Evolutionary conservation across 495 filamentous ascomycete genomes (phyloP), one percentile per base, ranked within the genome.

Genomic region (Trichocladium antarcticum): DNA sequence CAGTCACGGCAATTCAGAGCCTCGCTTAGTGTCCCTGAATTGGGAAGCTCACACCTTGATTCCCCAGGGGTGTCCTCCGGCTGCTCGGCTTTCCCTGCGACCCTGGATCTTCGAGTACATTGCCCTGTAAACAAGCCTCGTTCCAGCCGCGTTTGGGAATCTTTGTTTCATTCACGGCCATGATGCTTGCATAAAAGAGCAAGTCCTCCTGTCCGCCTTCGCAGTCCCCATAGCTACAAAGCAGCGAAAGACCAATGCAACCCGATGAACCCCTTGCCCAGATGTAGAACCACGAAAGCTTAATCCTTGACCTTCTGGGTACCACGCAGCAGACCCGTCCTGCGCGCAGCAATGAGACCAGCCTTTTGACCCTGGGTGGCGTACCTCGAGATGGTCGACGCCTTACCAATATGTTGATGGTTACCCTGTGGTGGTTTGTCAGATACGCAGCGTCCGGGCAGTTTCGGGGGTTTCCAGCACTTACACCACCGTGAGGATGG

Each of bases 331-430:
- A 99, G 80, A 89, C 92, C 92, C 67, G 92, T 99, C 78, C 92
- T 82, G 73, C 92, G 79, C 72, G 92, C 92, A 70, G 92, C 92
- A 77, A 99, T 99, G 67, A 96, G 88, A 95, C 92, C 92, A 67
- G 93, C 93, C 81, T 99, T 99, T 80, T 99, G 92, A 85, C 92
- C 92, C 71, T 87, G 85, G 67, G 83, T 84, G 55, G 92, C 92
- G 76, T 89, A 95, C 69, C 92, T 84, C 57, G 87, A 95, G 75
- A 99, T 99, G 58, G 92, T 99, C 34, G 93, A 97, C 53, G 92
- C 93, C 78, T 97, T 97, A 84, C 92, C 92, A 66, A 99, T 99
- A 77, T 99, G 92, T 80, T 99, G 92, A 77, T 99, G 92, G 79
- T 99, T 99, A 95, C 92, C 92, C 90, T 74, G 60, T 57, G 36